Evolutionary conservation across 1,284 basidiomycete genomes (phyloP), one percentile per base, ranked within the genome.

Genomic region (Pascua sp.): DNA sequence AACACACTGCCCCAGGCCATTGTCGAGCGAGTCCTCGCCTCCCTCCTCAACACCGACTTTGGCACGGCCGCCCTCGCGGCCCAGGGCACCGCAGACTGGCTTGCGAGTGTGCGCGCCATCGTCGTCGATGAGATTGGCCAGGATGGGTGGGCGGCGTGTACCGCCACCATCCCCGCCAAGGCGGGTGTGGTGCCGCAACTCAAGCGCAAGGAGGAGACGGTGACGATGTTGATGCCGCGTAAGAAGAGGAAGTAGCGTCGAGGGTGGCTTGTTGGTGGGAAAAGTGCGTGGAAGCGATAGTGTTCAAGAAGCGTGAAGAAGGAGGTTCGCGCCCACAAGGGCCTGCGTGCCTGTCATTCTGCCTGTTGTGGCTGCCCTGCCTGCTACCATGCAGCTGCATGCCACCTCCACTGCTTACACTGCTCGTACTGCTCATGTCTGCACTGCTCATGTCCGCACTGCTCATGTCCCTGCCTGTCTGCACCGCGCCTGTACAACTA

Each of bases 31-130:
- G 79, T 93, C 15, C 75, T 88, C 64, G 80, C 81, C 24, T 83
- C 84, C 46, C 77, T 93, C 60, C 81, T 85, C 72, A 88, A 86
- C 48, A 83, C 88, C 64, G 90, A 92, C 69, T 94, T 92, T 73
- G 85, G 85, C 39, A 86, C 83, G 2, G 71, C 76, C 8, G 85
- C 85, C 53, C 81, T 84, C 52, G 83, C 87, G 10, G 72, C 84
- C 51, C 82, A 84, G 60, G 86, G 84, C 9, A 90, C 89, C 13
- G 84, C 84, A 64, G 81, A 84, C 40, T 79, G 92, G 63, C 85
- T 89, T 69, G 80, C 80, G 24, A 79, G 84, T 11, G 85, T 90
- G 3, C 51, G 61, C 37, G 60, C 62, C 8, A 66, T 77, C 12
- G 67, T 75, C 8, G 47, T 39, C 2, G 67, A 63, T 18, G 75